Evolutionary conservation across 2,329 filamentous ascomycete species (phyloP), one percentile per base, ranked within the genome.

Genomic region (Xylaria polymorpha): DNA sequence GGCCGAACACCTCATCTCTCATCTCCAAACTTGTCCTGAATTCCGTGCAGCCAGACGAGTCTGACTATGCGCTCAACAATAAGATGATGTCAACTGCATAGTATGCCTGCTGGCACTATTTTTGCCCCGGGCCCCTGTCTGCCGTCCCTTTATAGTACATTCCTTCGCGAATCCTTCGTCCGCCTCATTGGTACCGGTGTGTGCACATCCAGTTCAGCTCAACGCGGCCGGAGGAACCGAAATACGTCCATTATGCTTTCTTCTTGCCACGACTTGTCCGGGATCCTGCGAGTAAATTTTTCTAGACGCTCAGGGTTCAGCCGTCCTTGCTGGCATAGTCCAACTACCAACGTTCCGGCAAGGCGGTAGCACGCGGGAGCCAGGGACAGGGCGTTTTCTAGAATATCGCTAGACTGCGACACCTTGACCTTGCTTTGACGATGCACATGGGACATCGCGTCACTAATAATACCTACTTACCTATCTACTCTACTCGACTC

Each of bases 191-290:
- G 59, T 59, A 66, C 59, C n/a, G 18, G 56, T 63, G 37, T 43
- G 58, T 29, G n/a, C 18, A 7, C 41, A 25, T 25, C 48, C 32
- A 51, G 29, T 60, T 56, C 60, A 69, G 67, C 59, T 61, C 64
- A 35, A 64, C 9, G 46, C 55, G 64, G 60, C 64, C 67, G 67
- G 67, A 64, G 60, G 60, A 69, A 69, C 67, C 67, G 67, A 69
- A 69, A 69, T 69, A 67, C 25, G 60, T 60, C 46, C 37, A 41
- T 69, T 51, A 69, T 69, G 67, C 67, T 43, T 29, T 29, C 50
- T 39, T 4, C 41, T 29, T 25, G 29, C 59, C 60, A n/a, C 60
- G 22, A 22, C 35, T 48, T 18, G 12, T 43, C 53, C 39, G n/a
- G 59, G 59, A 55, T 50, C 46, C 55, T 48, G 32, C 44, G 39